Evolutionary conservation across 495 filamentous ascomycete species (phyloP).

Genomic region (Penicillium alfredii): DNA sequence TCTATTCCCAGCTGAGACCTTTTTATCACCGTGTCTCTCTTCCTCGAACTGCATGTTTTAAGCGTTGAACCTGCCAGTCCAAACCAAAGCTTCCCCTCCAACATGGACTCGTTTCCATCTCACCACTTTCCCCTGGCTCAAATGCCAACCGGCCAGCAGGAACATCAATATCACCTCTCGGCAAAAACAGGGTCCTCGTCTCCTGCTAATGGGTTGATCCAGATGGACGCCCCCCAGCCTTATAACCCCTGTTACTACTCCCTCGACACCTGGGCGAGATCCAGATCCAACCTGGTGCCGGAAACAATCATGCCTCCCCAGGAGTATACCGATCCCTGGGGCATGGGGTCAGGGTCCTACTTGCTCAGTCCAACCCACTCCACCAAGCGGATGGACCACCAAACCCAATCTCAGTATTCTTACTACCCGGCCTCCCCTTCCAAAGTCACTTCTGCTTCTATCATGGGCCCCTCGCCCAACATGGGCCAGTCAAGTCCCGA

Average conservation of each 20-base stretch:
- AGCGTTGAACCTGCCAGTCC: too few species aligned
- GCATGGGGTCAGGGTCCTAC: constrained; percentile 1
- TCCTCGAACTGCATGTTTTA: constrained; percentile 5
- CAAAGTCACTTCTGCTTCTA: neutral
- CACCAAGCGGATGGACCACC: constrained; percentile 7
- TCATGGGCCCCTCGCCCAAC: neutral
- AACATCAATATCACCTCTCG: constrained; percentile 11
- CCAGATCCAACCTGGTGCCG: constrained; percentile 17
- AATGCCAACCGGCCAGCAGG: constrained; percentile 24
- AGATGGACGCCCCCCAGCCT: constrained; percentile 10
- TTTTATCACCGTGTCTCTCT: neutral
- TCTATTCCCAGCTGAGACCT: constrained; percentile 1
- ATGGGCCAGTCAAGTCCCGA: neutral
- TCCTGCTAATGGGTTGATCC: constrained; percentile 10
- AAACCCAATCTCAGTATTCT: constrained; percentile 1
- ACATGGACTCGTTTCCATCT: constrained; percentile 12
- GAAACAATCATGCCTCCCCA: constrained; percentile 14
- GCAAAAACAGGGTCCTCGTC: constrained; percentile 19
- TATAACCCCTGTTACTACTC: constrained; percentile 14
- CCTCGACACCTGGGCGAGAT: constrained; percentile 21
- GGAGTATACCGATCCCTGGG: constrained; percentile 7
- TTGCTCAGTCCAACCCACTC: constrained; percentile 11
- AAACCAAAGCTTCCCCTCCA: constrained; percentile 13
- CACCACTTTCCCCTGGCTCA: constrained; percentile 17
- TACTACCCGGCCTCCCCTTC: constrained; percentile 1